Base-by-base conservation (phyloP, 192 early-diverging fungal genomes). In the Backusella australiensis region DNA sequence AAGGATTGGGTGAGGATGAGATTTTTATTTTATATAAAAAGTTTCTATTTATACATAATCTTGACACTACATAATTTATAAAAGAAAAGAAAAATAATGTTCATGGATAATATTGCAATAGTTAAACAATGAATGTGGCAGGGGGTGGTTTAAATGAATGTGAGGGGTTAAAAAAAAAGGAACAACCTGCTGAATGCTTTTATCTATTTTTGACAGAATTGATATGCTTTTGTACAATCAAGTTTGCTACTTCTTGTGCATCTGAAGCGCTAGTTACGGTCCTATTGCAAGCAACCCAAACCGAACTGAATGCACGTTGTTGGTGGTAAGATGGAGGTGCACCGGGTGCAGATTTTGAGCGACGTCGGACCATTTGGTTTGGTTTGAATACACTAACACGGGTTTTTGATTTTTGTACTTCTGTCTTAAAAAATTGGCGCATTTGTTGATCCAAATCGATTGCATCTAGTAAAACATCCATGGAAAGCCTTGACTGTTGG, bases 371-470 rank as follows among this genome's bases (percentile, higher is more conserved):
- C 29, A 65, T 67, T 36, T 74, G 56, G 6, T 14, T 44, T 9
- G 59, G 74, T 12, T 67, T 65, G 34, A 42, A 42, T 21, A 26
- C 41, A 17, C 41, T 42, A 19, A 67, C 23, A 49, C 63, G 23
- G 11, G 38, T 29, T 52, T 59, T 73, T 2, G 21, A 46, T 26
- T 73, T 78, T 23, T 67, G 66, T 3, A 78, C 77, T 73, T 78
- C 71, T 29, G 73, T 66, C 52, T 66, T 44, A 26, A 74, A 78
- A 52, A 59, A 73, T 26, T 74, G 44, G 19, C 72, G 73, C 77
- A 78, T 78, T 67, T 73, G 77, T 56, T 78, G 77, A 39, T 78
- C 77, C 7, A 78, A 49, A 29, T 78, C 77, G 63, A 78, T 78
- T 34, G 77, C 77, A 63, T 78, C 73, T 35, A 78, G 39, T 19